Conservation (phyloP, 164 flowering plant genomes). For the Magnolia kwangsiensis region DNA sequence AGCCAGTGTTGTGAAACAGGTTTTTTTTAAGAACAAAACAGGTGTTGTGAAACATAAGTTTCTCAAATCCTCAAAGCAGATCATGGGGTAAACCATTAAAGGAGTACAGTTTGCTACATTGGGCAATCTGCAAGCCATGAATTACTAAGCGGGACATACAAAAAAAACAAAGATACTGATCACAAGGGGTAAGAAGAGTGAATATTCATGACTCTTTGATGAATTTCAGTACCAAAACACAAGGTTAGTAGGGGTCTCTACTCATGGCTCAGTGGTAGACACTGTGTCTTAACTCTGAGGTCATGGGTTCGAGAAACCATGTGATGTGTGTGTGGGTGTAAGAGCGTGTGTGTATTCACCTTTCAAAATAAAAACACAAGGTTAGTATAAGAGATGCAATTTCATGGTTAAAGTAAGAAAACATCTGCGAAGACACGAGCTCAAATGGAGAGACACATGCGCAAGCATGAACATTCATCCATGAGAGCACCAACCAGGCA, state of each 20-base stretch:
- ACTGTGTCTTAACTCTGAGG: too few relatives aligned
- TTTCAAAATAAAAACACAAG: too few relatives aligned
- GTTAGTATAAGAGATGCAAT: too few relatives aligned
- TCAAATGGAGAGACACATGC: not conserved
- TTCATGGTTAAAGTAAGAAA: not conserved
- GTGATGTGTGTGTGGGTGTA: too few relatives aligned
- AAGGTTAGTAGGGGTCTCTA: not conserved
- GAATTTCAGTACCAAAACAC: not conserved
- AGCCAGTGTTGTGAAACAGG: not conserved
- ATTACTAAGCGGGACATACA: not conserved
- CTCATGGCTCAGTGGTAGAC: too few relatives aligned
- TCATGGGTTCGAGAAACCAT: too few relatives aligned
- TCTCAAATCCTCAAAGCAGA: not conserved
- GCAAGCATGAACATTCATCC: not conserved
- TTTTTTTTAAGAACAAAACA: too few relatives aligned
- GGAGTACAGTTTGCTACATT: too few relatives aligned
- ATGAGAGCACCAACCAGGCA: not conserved
- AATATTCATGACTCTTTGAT: not conserved
- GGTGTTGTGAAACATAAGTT: not conserved
- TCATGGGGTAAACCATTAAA: not conserved
- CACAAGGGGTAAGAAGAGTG: not conserved
- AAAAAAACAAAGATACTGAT: not conserved
- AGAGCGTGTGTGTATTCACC: too few relatives aligned
- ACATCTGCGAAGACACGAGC: not conserved
- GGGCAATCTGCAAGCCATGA: not conserved